Evolutionary conservation across 768 basidiomycete species (phyloP).

Genomic region (Mycena galopus): DNA sequence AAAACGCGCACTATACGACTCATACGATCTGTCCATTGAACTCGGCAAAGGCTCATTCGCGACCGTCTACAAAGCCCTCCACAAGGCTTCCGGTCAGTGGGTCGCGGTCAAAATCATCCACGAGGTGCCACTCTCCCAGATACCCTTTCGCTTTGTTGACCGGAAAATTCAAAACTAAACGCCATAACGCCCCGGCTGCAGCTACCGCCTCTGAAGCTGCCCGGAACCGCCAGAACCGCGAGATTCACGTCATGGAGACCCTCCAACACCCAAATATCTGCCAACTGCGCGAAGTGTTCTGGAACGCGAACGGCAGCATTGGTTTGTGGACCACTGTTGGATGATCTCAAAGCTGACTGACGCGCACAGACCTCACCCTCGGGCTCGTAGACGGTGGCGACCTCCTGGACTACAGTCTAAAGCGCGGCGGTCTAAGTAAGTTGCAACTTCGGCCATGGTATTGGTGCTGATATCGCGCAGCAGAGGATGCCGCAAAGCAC

Average conservation of each 20-base stretch:
- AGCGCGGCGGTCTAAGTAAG: not conserved
- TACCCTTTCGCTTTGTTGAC: not conserved
- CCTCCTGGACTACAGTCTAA: constrained; percentile 21
- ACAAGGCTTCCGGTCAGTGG: constrained; percentile 76
- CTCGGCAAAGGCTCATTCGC: constrained; percentile 95
- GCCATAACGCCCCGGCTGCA: too few species aligned
- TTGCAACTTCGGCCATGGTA: constrained; percentile 16
- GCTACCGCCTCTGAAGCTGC: not conserved
- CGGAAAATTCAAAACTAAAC: constrained; percentile 42
- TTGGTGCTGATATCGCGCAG: constrained; percentile 43
- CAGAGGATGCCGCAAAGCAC: constrained; percentile 70
- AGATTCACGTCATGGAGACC: constrained; percentile 68
- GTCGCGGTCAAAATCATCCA: constrained; percentile 93
- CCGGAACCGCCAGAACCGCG: constrained; percentile 47
- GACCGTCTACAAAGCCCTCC: constrained; percentile 86
- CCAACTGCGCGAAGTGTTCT: constrained; percentile 68
- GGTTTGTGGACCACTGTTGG: constrained; percentile 55
- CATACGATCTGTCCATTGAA: constrained; percentile 76
- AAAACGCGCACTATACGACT: constrained; percentile 67
- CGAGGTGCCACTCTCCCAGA: constrained; percentile 48
- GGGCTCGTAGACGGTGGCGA: constrained; percentile 26
- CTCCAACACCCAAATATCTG: constrained; percentile 74
- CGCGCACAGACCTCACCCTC: constrained; percentile 23
- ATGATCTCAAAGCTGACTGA: not conserved
- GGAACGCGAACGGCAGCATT: constrained; percentile 54